A percentile compares a stretch with the other conserved stretches of the same genome.
phyloP scores from a whole-genome alignment of 148 eudicot genomes.

The Vaccinium myrtillus region DNA sequence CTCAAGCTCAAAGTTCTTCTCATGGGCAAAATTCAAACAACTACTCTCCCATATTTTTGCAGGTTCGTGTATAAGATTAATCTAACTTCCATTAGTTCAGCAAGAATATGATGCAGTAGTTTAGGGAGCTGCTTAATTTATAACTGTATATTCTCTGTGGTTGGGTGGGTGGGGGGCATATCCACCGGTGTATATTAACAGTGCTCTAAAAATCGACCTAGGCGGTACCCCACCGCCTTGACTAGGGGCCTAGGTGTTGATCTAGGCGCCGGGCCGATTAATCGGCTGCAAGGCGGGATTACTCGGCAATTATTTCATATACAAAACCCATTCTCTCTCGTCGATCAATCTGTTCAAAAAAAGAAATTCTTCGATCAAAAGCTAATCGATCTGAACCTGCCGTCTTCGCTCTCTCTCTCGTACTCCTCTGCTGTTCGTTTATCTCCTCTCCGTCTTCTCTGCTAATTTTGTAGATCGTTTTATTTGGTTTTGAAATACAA shows the following conservation, averaged over 20 bases:
- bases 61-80: conserved; percentile 39
- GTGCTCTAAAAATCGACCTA: not conserved
- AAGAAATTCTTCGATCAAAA: no score
- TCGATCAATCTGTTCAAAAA: no score
- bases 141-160: not conserved
- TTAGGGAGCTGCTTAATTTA: not conserved
- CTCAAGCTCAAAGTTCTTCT: conserved; percentile 54
- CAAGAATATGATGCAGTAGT: conserved; percentile 6
- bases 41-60: conserved; percentile 88
- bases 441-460: no score
- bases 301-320: not conserved
- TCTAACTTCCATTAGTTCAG: not conserved
- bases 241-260: not conserved
- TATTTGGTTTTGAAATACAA: no score
- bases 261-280: not conserved
- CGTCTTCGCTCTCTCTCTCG: no score
- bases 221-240: not conserved
- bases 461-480: no score
- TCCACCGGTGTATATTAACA: not conserved
- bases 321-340: not conserved
- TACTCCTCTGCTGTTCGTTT: no score
- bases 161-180: not conserved
- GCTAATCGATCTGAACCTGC: no score
- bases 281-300: not conserved
- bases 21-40: conserved; percentile 60